Base-by-base conservation (phyloP, 768 basidiomycete genomes). In the Pisolithus sp. region DNA sequence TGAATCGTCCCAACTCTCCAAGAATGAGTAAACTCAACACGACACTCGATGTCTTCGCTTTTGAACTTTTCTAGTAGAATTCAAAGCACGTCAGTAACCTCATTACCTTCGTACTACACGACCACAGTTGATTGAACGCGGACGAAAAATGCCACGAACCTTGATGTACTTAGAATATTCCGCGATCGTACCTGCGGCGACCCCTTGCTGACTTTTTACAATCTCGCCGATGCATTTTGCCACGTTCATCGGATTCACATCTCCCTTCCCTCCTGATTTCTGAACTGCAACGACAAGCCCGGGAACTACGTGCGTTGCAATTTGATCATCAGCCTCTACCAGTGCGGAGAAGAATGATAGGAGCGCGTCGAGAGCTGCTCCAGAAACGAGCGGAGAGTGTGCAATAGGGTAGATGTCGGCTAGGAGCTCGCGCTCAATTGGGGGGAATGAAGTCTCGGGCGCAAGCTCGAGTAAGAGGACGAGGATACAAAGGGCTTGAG, bases 1-100 rank as follows among this genome's bases (percentile, higher is more conserved):
- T 84, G 61, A 84, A 85, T 31, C 94, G 85, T 30, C 95, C 96
- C 38, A 98, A 77, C 67, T 98, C 96, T 44, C 96, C 96, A 46
- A 98, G 75, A 38, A 92, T 86, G 13, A 96, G 74, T 50, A 98
- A 74, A 58, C 91, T 89, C 21, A 99, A 78, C 30, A 92, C 84
- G 7, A 91, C 76, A 38, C 84, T 74, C 1, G 81, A 75, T 17
- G 86, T 69, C 56, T 81, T 81, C 7, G 84, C 78, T 64, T 85
- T 86, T 8, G 83, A 79, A 0, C 71, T 64, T 46, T 74, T 73
- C 76, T 80, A 56, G 18, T 31, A 48, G 36, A 38, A 53, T 24
- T 23, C 26, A 15, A 15, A 1, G n/a, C 2, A 8, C 43, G 28
- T 45, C 43, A 45, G 26, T 13, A 34, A 34, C 12, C 34, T 34